These are phyloP conservation scores for Coemansia sp. DNA, from an alignment of 192 early-diverging fungal species.

Conservation along the genomic window DNA sequence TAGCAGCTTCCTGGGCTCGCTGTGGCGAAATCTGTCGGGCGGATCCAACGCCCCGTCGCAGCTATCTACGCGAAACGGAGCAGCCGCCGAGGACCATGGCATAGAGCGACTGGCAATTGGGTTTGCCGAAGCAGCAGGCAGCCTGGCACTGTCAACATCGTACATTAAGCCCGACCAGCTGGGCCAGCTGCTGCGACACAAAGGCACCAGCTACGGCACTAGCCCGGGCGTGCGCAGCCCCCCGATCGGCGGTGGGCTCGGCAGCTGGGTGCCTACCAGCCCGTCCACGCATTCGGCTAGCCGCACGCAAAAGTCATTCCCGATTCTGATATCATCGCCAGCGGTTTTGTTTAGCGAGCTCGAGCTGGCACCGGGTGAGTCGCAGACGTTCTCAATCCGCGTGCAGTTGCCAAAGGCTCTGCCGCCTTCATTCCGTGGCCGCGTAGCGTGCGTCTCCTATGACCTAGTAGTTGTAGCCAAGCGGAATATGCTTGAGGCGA, in stretches of 20 bases:
- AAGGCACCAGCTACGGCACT: constrained; percentile 15
- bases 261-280: constrained; percentile 26
- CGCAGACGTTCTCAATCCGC: constrained; percentile 41
- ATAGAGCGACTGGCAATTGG: constrained; percentile 43
- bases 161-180: constrained; percentile 47
- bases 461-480: constrained; percentile 46
- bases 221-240: constrained; percentile 1
- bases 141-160: constrained; percentile 22
- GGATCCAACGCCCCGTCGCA: constrained; percentile 21
- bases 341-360: constrained; percentile 49
- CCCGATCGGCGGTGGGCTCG: constrained; percentile 39
- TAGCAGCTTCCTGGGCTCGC: constrained; percentile 33
- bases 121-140: constrained; percentile 41
- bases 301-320: constrained; percentile 27
- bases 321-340: constrained; percentile 31
- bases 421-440: constrained; percentile 47
- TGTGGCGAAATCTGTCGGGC: constrained; percentile 45
- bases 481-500: constrained; percentile 42
- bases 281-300: background rate
- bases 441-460: constrained; percentile 30
- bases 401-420: constrained; percentile 33
- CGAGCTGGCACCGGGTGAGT: constrained; percentile 37
- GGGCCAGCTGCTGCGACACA: constrained; percentile 28
- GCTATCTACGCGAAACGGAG: constrained; percentile 8
- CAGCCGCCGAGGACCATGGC: constrained; percentile 15